phyloP scores from a whole-genome alignment of 352 stramenopile genomes.

The Globisporangium orthogonon region DNA sequence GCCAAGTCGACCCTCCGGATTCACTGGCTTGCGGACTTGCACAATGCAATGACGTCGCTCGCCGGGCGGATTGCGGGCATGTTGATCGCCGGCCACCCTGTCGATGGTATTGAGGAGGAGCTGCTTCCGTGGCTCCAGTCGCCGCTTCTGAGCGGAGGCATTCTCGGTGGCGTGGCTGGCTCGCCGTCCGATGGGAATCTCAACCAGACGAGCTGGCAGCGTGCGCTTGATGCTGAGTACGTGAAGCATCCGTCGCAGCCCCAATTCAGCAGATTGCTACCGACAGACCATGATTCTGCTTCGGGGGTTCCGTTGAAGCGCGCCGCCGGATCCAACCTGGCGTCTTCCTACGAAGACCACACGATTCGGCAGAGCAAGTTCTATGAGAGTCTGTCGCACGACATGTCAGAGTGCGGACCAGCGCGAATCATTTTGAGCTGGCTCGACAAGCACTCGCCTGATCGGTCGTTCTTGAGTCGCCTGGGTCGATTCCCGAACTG shows the following conservation, averaged over 20 bases:
- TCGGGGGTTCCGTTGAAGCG: conserved; percentile 3
- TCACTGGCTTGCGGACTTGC: conserved; percentile 81
- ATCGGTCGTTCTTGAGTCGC: conserved; percentile 73
- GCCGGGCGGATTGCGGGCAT: conserved; percentile 60
- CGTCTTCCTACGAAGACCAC: conserved; percentile 8
- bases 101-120: conserved; percentile 78
- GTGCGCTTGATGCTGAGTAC: conserved; percentile 11
- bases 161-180: conserved; percentile 14
- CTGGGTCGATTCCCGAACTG: conserved; percentile 66
- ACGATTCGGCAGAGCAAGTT: conserved; percentile 41
- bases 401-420: conserved; percentile 53
- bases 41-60: conserved; percentile 68
- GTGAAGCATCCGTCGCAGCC: conserved; percentile 8
- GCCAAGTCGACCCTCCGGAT: conserved; percentile 71
- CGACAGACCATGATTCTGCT: neutral
- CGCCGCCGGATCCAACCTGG: neutral
- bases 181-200: neutral
- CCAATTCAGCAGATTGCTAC: conserved; percentile 2
- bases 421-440: conserved; percentile 62
- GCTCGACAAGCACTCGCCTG: conserved; percentile 67
- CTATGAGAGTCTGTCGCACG: conserved; percentile 41
- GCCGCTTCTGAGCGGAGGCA: conserved; percentile 66
- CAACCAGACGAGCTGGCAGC: conserved; percentile 7
- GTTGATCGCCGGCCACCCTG: conserved; percentile 66
- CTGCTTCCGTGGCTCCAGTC: conserved; percentile 81